Base-by-base conservation (phyloP, 1,139 yeast genomes). In the Sugiyamaella sp. region DNA sequence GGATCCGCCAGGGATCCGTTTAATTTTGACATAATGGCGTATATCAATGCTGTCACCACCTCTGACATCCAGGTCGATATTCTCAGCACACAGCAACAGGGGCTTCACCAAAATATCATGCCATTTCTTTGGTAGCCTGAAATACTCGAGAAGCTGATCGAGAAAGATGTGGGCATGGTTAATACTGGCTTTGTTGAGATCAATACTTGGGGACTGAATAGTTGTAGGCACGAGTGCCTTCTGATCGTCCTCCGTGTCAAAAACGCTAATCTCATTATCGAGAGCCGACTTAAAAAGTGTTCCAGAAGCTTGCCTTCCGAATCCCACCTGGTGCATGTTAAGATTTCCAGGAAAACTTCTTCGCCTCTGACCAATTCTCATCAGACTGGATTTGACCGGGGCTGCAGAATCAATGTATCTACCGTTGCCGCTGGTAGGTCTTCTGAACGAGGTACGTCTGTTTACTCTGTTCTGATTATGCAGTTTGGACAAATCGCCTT, bases 1-100 rank as follows among this genome's bases (percentile, higher is more conserved):
- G 1, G 70, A 62, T 0, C 93, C 93, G 0, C 99, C 99, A 1
- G 85, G 77, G 10, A 91, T 81, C 58, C 90, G 79, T 66, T 93
- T 95, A 47, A 93, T 78, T 66, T 95, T 95, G 46, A 93, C 84
- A 68, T 89, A 91, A 60, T 88, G 95, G 37, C 95, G 80, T 51
- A 91, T 84, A 66, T 95, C 97, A 58, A 90, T 78, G 3, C 87
- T 86, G 58, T 87, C 95, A 2, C 90, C 86, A 33, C 75, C 77
- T 46, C 77, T 76, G 6, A 82, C 74, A 59, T 82, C 84, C 4
- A 84, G 75, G 41, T 79, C 81, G 4, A 85, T 75, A 33, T 71
- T 72, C 33, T 76, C 81, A 33, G 76, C 70, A 25, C 77, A 78
- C 35, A 72, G 71, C 14, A 72, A 65, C 17, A 84, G 64, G 2